phyloP scores from a whole-genome alignment of 495 filamentous ascomycete genomes.

The Penicillium arizonense region DNA sequence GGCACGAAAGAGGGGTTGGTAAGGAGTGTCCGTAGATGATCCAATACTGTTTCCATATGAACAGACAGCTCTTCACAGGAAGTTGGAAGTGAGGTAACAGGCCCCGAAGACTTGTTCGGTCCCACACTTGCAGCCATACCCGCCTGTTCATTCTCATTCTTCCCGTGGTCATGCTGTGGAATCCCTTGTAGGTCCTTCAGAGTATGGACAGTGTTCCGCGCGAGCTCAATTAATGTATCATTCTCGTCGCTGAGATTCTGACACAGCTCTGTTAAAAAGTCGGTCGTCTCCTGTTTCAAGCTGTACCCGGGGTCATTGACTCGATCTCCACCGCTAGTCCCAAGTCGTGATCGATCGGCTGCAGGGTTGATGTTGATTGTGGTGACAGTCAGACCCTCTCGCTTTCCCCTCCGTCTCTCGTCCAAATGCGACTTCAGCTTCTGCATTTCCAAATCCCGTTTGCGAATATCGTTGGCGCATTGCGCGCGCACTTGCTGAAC shows the following conservation, averaged over 20 bases:
- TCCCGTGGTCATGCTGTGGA: constrained; percentile 44
- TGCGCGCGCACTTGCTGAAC: constrained; percentile 79
- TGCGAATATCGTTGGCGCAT: constrained; percentile 89
- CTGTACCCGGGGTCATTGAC: constrained; percentile 64
- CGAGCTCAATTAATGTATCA: constrained; percentile 71
- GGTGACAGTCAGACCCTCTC: constrained; percentile 48
- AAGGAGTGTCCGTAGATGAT: constrained; percentile 75
- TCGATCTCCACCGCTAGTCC: constrained; percentile 39
- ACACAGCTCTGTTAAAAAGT: constrained; percentile 85
- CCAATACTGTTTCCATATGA: constrained; percentile 72
- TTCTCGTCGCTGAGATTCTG: constrained; percentile 93
- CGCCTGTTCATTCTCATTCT: constrained; percentile 31
- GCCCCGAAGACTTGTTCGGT: constrained; percentile 22
- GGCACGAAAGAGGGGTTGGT: constrained; percentile 96
- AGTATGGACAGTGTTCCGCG: constrained; percentile 67
- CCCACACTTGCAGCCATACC: constrained; percentile 37
- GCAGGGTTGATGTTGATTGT: constrained; percentile 49
- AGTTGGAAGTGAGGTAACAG: constrained; percentile 44
- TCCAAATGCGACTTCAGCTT: constrained; percentile 79
- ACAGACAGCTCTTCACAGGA: constrained; percentile 70
- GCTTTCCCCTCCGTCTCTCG: constrained; percentile 51
- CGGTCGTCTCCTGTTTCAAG: constrained; percentile 82
- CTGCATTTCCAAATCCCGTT: constrained; percentile 85
- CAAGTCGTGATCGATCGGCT: constrained; percentile 28
- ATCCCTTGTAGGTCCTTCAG: constrained; percentile 80